These are phyloP conservation scores for Candida chauliodis DNA, from an alignment of 805 yeast species.

Conservation along the genomic window DNA sequence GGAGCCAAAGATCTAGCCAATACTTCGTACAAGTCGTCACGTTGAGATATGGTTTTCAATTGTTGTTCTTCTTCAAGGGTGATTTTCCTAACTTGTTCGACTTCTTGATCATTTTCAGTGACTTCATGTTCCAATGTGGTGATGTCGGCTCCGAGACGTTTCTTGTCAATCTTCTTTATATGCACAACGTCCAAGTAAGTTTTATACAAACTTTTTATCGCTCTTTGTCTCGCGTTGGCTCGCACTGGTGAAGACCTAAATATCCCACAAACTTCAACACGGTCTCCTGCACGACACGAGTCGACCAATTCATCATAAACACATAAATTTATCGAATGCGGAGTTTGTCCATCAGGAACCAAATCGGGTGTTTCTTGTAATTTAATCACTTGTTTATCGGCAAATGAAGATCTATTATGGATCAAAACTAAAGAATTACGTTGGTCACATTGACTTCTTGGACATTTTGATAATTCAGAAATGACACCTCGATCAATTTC, in stretches of 20 bases:
- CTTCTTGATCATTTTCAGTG: conserved; percentile 62
- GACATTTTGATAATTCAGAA: conserved; percentile 89
- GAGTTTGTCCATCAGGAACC: conserved; percentile 98
- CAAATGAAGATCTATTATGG: conserved; percentile 89
- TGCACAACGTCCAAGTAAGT: conserved; percentile 95
- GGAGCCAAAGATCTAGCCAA: conserved; percentile 93
- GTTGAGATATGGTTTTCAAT: conserved; percentile 57
- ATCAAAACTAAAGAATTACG: conserved; percentile 83
- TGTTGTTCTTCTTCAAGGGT: conserved; percentile 65
- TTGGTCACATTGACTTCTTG: conserved; percentile 81
- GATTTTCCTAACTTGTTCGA: conserved; percentile 70
- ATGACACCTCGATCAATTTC: conserved; percentile 94
- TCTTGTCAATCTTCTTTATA: conserved; percentile 78
- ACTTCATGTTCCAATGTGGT: conserved; percentile 56
- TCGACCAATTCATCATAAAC: conserved; percentile 96
- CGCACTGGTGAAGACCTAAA: conserved; percentile 91
- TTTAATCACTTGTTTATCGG: conserved; percentile 92
- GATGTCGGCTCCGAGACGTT: conserved; percentile 75
- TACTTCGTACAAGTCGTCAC: conserved; percentile 81
- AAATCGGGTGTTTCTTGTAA: conserved; percentile 94
- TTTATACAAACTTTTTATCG: conserved; percentile 79
- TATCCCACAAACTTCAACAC: conserved; percentile 92
- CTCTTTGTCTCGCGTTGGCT: conserved; percentile 78
- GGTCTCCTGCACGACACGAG: conserved; percentile 92
- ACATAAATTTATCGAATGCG: conserved; percentile 90